Percentiles rank a stretch among this genome's conserved stretches.
These are phyloP conservation scores for Lotus japonicus DNA, from an alignment of 306 rosid species.

Conservation along the genomic window DNA sequence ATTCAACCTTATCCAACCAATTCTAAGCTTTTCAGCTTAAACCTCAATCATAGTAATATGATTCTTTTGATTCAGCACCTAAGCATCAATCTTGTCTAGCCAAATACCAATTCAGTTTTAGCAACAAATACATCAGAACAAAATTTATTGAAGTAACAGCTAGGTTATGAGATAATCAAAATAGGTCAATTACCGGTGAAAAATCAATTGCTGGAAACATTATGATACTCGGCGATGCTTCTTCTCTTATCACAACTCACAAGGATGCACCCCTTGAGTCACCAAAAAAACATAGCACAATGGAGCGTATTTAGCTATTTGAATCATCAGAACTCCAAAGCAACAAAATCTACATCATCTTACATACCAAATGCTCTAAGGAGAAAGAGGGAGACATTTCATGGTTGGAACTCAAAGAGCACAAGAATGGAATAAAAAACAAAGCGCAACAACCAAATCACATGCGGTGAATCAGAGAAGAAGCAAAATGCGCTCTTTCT, in stretches of 20 bases:
- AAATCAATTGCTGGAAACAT: slow-evolving; percentile 88
- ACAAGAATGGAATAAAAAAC: too few relatives aligned
- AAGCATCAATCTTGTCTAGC: slow-evolving; percentile 13
- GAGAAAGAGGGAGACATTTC: too few relatives aligned
- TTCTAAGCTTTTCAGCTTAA: not conserved
- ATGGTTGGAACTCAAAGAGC: too few relatives aligned
- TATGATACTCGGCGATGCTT: slow-evolving; percentile 55
- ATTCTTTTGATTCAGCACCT: not conserved
- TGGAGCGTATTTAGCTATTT: slow-evolving; percentile 5
- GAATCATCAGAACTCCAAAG: not conserved
- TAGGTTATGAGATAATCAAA: not conserved
- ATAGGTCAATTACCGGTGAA: slow-evolving; percentile 50
- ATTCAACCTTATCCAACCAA: too few relatives aligned
- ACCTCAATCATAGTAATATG: not conserved
- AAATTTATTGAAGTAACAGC: not conserved
- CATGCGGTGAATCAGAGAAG: too few relatives aligned
- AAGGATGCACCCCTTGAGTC: slow-evolving; percentile 81
- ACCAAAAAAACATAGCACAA: not conserved
- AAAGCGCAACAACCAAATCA: too few relatives aligned
- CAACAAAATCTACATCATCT: not conserved
- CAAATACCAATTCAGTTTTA: slow-evolving; percentile 6
- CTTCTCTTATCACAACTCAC: slow-evolving; percentile 96
- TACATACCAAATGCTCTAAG: slow-evolving; percentile 54
- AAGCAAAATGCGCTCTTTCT: too few relatives aligned
- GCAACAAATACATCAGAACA: slow-evolving; percentile 17